These are phyloP conservation scores for Skeletonema menzelii DNA, from an alignment of 108 stramenopile genomes.

Conservation along the genomic window DNA sequence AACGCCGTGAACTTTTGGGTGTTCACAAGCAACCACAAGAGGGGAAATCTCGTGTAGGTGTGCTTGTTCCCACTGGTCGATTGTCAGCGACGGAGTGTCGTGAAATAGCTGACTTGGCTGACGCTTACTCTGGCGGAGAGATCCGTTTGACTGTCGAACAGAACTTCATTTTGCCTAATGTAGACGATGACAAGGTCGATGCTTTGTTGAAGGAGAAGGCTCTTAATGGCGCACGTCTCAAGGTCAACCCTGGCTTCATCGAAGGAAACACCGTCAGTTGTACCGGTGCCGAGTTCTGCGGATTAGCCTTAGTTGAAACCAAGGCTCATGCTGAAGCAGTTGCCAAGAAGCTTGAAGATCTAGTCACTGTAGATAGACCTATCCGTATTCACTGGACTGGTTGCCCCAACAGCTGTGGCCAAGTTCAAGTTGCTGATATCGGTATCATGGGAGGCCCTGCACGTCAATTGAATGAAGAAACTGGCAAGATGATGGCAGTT, in stretches of 20 bases:
- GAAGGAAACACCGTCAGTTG: slow-evolving; percentile 89
- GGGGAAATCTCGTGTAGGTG: slow-evolving; percentile 84
- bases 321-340: slow-evolving; percentile 79
- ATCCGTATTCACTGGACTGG: slow-evolving; percentile 97
- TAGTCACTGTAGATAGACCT: slow-evolving; percentile 77
- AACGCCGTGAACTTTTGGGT: slow-evolving; percentile 83
- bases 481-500: slow-evolving; percentile 88
- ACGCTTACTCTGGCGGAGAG: slow-evolving; percentile 85
- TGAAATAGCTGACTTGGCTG: slow-evolving; percentile 84
- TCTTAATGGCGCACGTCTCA: slow-evolving; percentile 57
- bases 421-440: slow-evolving; percentile 94
- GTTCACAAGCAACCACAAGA: slow-evolving; percentile 90
- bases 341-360: slow-evolving; percentile 72
- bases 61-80: slow-evolving; percentile 86
- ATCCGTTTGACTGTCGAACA: slow-evolving; percentile 95
- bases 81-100: slow-evolving; percentile 77
- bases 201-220: slow-evolving; percentile 66
- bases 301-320: slow-evolving; percentile 90
- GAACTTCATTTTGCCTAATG: slow-evolving; percentile 92
- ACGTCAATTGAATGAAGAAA: slow-evolving; percentile 59
- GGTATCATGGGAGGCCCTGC: slow-evolving; percentile 96
- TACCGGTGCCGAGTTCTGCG: slow-evolving; percentile 95
- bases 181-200: slow-evolving; percentile 68
- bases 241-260: slow-evolving; percentile 75
- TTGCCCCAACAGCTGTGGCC: slow-evolving; percentile 94